Evolutionary conservation across 768 basidiomycete species (phyloP).

Genomic region (Boletus edulis): DNA sequence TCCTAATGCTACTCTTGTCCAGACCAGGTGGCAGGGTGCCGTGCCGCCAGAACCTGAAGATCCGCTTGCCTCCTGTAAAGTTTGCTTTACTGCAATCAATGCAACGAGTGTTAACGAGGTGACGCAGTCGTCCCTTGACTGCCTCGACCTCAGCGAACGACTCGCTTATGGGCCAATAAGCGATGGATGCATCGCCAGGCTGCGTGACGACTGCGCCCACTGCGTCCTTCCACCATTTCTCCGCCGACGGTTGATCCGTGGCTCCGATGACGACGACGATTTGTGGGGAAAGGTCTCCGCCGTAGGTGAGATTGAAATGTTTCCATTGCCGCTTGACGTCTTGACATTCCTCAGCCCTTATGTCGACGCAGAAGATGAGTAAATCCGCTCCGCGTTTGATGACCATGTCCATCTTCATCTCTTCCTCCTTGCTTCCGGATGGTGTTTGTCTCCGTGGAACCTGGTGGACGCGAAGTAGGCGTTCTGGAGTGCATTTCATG

Average conservation of each 20-base stretch:
- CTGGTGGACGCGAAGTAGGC: constrained; percentile 18
- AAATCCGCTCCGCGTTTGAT: constrained; percentile 24
- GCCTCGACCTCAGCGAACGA: not conserved
- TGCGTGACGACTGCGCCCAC: not conserved
- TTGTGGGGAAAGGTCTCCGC: constrained; percentile 26
- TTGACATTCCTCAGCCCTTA: not conserved
- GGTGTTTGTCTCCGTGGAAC: constrained; percentile 8
- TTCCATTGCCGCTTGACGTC: constrained; percentile 23
- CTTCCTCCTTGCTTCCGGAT: not conserved
- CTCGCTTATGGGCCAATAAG: constrained; percentile 15
- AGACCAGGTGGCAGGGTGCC: not conserved
- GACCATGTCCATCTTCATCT: constrained; percentile 2
- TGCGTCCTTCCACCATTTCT: constrained; percentile 18
- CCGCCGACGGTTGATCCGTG: constrained; percentile 14
- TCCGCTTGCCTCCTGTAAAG: constrained; percentile 1
- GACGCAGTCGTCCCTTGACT: constrained; percentile 3
- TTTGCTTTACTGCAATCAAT: constrained; percentile 23
- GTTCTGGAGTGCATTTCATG: constrained; percentile 14
- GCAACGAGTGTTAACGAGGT: constrained; percentile 20
- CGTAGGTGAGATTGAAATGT: constrained; percentile 20
- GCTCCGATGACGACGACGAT: constrained; percentile 22
- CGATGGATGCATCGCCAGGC: constrained; percentile 8
- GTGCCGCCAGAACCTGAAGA: constrained; percentile 8
- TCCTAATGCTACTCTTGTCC: constrained; percentile 6
- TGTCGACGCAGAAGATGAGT: constrained; percentile 22